A percentile compares a stretch with the other conserved stretches of the same genome.
These are phyloP conservation scores for Prunus mira DNA, from an alignment of 306 rosid genomes.

Conservation along the genomic window DNA sequence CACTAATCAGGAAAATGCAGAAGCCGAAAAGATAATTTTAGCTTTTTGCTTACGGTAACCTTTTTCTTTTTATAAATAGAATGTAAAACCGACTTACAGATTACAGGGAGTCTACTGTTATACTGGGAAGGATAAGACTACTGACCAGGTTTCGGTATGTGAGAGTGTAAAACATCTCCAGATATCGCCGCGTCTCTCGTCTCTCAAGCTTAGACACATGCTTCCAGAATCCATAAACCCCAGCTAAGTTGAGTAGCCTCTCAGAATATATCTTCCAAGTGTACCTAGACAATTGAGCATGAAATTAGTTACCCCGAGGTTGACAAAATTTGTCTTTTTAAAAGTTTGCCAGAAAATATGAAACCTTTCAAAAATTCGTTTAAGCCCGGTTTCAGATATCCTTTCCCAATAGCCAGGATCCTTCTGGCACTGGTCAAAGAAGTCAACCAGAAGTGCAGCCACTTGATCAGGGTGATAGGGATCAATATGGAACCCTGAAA, in stretches of 20 bases:
- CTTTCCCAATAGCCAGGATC: slow-evolving; percentile 12
- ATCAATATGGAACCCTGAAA: slow-evolving; percentile 12
- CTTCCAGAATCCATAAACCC: slow-evolving; percentile 25
- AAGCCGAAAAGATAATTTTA: too few species aligned
- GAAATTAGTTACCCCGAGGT: neutral
- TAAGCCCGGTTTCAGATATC: neutral
- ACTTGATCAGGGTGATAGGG: slow-evolving; percentile 18
- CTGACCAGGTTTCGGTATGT: slow-evolving; percentile 11
- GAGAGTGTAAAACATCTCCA: slow-evolving; percentile 15
- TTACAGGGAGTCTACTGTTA: neutral
- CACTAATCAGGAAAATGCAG: neutral
- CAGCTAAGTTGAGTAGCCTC: slow-evolving; percentile 17
- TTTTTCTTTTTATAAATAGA: neutral
- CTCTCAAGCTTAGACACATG: slow-evolving; percentile 21
- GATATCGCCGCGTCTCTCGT: slow-evolving; percentile 12
- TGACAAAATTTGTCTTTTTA: neutral
- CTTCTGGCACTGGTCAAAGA: slow-evolving; percentile 7
- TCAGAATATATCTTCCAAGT: slow-evolving; percentile 20
- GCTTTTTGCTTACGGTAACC: neutral
- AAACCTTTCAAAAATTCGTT: slow-evolving; percentile 18
- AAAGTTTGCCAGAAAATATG: neutral
- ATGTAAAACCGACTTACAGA: neutral
- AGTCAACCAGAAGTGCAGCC: slow-evolving; percentile 10
- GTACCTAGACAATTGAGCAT: slow-evolving; percentile 6
- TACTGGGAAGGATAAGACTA: neutral